These are phyloP conservation scores for Heracleum sosnowskyi DNA, from an alignment of 129 eudicot species.

Conservation along the genomic window DNA sequence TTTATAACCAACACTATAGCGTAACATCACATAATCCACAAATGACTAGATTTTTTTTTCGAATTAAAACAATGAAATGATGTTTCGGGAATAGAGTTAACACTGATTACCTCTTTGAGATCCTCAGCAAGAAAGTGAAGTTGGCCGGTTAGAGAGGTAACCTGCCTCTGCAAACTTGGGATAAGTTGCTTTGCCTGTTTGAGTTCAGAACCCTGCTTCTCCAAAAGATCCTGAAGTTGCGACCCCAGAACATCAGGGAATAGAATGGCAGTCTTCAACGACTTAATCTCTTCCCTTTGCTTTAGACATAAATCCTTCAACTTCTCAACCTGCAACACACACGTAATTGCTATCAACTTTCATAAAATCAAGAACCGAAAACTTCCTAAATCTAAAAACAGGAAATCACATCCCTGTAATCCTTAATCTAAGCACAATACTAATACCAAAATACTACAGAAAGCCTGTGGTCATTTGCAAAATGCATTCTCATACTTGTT, in stretches of 20 bases:
- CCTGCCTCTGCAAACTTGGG: conserved; percentile 76
- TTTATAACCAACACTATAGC: background rate
- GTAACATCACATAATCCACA: background rate
- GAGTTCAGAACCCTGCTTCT: conserved; percentile 70
- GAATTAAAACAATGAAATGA: background rate
- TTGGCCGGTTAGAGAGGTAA: conserved; percentile 79
- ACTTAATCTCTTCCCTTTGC: conserved; percentile 93
- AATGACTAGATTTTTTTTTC: background rate
- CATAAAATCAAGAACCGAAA: background rate
- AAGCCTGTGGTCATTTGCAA: background rate
- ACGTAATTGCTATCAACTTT: background rate
- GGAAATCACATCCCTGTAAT: background rate
- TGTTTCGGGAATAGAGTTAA: background rate
- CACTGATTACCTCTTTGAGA: conserved; percentile 61
- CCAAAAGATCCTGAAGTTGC: conserved; percentile 53
- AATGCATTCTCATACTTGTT: background rate
- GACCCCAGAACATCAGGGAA: conserved; percentile 69
- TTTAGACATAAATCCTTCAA: conserved; percentile 83
- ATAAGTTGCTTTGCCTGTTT: conserved; percentile 76
- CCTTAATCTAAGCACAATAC: background rate
- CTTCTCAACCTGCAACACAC: conserved; percentile 61
- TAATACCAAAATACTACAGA: background rate
- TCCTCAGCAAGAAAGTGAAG: conserved; percentile 81
- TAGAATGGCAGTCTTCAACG: conserved; percentile 64
- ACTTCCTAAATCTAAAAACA: background rate